phyloP scores from a whole-genome alignment of 192 early-diverging fungal species.

The Ambispora gerdemannii region DNA sequence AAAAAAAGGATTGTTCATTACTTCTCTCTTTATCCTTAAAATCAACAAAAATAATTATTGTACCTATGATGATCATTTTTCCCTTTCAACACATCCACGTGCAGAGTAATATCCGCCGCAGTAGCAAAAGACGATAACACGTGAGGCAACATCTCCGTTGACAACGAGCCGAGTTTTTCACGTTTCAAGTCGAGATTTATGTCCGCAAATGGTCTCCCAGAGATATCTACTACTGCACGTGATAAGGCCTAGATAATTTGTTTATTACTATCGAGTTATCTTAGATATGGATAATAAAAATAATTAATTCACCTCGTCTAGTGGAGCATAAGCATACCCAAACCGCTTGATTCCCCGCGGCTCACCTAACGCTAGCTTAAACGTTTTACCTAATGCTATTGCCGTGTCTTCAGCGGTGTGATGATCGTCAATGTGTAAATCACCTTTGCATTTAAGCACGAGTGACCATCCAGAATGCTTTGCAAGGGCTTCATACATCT shows the following conservation, averaged over 20 bases:
- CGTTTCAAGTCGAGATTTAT: constrained; percentile 87
- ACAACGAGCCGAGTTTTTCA: constrained; percentile 85
- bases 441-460: constrained; percentile 78
- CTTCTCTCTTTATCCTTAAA: constrained; percentile 6
- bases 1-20: constrained; percentile 5
- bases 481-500: constrained; percentile 98
- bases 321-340: constrained; percentile 90
- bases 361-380: constrained; percentile 86
- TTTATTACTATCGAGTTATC: neutral
- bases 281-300: constrained; percentile 16
- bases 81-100: constrained; percentile 94
- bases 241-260: constrained; percentile 65
- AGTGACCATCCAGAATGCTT: constrained; percentile 95
- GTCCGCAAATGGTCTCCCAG: constrained; percentile 81
- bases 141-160: constrained; percentile 98
- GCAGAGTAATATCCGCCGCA: constrained; percentile 89
- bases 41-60: neutral
- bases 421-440: constrained; percentile 97
- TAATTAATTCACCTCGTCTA: constrained; percentile 73
- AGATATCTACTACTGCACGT: constrained; percentile 95
- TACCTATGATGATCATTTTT: constrained; percentile 97
- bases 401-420: constrained; percentile 97
- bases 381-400: constrained; percentile 90
- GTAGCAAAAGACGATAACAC: constrained; percentile 91
- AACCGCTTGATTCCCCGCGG: constrained; percentile 89